Base-by-base conservation (phyloP, 306 rosid genomes). In the Trifolium subterraneum region DNA sequence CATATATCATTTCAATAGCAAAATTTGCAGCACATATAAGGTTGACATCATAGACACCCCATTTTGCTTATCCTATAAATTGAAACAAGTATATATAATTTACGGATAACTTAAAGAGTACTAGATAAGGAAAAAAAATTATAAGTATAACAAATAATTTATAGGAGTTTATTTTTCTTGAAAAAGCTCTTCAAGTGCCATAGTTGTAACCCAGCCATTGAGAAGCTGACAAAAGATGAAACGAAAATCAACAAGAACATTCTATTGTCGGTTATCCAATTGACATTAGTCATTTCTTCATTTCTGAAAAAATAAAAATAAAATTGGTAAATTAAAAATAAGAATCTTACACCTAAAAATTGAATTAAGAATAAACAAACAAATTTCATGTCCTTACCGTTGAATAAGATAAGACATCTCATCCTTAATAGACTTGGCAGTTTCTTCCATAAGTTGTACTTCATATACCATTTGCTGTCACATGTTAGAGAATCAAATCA, bases 151-250 rank as follows among this genome's bases (percentile, higher is more conserved):
- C 8, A 36, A 36, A 35, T 35, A 35, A 35, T 35, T 35, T 35
- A 92, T 35, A 90, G 81, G 51, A 90, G 63, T 87, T 90, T 92
- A 85, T 87, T 90, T 54, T 89, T 92, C 83, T 79, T 68, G 45
- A 90, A 88, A 77, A 88, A 87, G 75, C 79, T 80, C 86, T 88
- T 92, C 81, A 92, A 72, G 75, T 88, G 90, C 93, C 92, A 86
- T 66, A 87, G 11, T 75, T 92, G 98, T 74, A 92, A 11, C 11
- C 84, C 91, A 0, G 87, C 91, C 11, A 92, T 92, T 0, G 89
- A 84, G 58, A 86, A 76, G 79, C 91, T 84, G 69, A 90, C 35
- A 29, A 86, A 16, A 36, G 88, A 73, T 15, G 96, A 90, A 8
- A 86, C 79, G 18, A 86, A 61, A 78, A 88, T 82, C 62, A 87